Evolutionary conservation across 179 eudicot genomes (phyloP).

Genomic region (Spinacia oleracea): DNA sequence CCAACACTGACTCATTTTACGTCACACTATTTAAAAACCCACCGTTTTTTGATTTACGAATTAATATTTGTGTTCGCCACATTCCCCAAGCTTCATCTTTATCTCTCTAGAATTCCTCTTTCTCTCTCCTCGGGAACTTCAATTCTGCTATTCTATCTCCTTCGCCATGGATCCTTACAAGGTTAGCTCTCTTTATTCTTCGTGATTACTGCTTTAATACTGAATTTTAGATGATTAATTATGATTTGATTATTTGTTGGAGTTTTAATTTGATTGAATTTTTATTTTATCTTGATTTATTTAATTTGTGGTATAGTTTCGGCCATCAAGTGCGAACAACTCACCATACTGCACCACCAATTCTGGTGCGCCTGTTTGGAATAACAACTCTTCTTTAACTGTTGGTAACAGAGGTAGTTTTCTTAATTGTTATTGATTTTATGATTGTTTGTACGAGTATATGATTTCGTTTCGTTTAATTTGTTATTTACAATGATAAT

Average conservation of each 20-base stretch:
- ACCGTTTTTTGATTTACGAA: background rate
- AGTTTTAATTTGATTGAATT: background rate
- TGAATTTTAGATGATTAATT: background rate
- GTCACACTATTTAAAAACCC: background rate
- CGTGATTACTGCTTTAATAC: background rate
- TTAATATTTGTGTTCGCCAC: slow-evolving; percentile 27
- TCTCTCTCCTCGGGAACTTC: slow-evolving; percentile 18
- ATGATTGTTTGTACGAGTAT: too few species aligned
- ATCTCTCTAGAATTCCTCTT: background rate
- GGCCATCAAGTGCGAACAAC: slow-evolving; percentile 80
- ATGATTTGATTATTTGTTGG: background rate
- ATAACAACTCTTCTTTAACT: slow-evolving; percentile 82
- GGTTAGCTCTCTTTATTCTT: slow-evolving; percentile 28
- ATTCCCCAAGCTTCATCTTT: slow-evolving; percentile 1
- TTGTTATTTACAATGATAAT: background rate
- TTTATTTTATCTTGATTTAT: slow-evolving; percentile 8
- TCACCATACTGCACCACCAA: slow-evolving; percentile 78
- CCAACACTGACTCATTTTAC: background rate
- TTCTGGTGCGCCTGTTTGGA: slow-evolving; percentile 90
- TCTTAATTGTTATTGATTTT: background rate
- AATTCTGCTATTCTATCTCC: background rate
- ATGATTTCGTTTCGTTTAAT: background rate
- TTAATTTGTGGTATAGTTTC: slow-evolving; percentile 50
- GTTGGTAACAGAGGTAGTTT: slow-evolving; percentile 78
- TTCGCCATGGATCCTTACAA: slow-evolving; percentile 64